Percentiles rank a stretch among this genome's conserved stretches.
Evolutionary conservation across 2,329 filamentous ascomycete genomes (phyloP).

Genomic region (Gnomoniopsis sp.): DNA sequence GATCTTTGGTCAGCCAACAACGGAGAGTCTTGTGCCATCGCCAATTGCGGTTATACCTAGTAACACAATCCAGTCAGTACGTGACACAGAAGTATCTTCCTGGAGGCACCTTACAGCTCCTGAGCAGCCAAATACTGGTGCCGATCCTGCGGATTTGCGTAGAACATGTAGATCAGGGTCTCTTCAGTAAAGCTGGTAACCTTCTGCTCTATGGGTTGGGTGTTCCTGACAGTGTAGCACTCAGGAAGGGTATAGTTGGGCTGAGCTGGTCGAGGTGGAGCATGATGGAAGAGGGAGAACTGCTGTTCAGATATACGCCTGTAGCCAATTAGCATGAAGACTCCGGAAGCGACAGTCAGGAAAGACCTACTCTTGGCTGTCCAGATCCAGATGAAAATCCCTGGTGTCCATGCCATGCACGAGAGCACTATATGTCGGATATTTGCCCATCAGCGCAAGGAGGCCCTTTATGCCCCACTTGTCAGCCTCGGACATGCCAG

Average conservation of each 20-base stretch:
- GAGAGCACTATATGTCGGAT: conserved; percentile 59
- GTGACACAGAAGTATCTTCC: not conserved
- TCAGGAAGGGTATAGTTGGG: conserved; percentile 59
- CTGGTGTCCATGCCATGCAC: conserved; percentile 58
- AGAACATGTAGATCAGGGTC: conserved; percentile 68
- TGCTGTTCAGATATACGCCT: conserved; percentile 57
- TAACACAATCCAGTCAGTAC: not conserved
- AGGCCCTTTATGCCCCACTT: conserved; percentile 65
- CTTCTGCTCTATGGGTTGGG: conserved; percentile 62
- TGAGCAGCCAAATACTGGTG: conserved; percentile 62
- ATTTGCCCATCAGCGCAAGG: conserved; percentile 61
- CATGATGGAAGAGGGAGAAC: conserved; percentile 59
- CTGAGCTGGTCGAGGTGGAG: conserved; percentile 55
- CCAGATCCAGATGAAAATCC: conserved; percentile 55
- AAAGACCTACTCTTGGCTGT: conserved; percentile 51
- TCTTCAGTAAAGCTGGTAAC: conserved; percentile 66
- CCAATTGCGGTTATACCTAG: conserved; percentile 62
- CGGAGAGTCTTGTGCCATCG: conserved; percentile 66
- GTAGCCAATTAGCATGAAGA: conserved; percentile 18
- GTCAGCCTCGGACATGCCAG: conserved; percentile 59
- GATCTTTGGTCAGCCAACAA: conserved; percentile 66
- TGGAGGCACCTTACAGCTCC: conserved; percentile 50
- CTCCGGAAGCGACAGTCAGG: too few relatives aligned
- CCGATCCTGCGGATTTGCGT: conserved; percentile 60
- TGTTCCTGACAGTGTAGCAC: conserved; percentile 65